Percentiles rank a stretch among this genome's conserved stretches.
Conservation (phyloP, 352 stramenopile genomes). For the Globisporangium iwayamae region DNA sequence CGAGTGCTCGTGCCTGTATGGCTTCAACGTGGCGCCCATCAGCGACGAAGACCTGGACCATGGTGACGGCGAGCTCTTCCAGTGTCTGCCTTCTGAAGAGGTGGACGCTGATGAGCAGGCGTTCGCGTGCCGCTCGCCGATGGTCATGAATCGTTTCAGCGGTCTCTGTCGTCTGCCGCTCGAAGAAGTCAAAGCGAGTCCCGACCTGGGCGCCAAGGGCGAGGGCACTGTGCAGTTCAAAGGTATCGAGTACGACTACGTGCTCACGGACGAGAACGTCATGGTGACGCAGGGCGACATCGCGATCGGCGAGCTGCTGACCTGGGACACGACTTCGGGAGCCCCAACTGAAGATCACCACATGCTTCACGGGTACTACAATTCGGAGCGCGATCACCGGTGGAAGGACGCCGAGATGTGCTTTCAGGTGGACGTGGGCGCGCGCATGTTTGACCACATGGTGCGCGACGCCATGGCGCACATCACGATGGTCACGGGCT, state of each 20-base stretch:
- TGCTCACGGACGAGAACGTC: conserved; percentile 63
- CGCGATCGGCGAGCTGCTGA: conserved; percentile 56
- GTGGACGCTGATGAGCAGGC: conserved; percentile 37
- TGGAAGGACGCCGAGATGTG: conserved; percentile 64
- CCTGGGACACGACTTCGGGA: conserved; percentile 22
- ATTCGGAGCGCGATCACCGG: conserved; percentile 68
- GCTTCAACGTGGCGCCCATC: conserved; percentile 32
- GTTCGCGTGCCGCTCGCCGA: conserved; percentile 34
- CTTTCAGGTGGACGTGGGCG: conserved; percentile 56
- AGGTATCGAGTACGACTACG: conserved; percentile 81
- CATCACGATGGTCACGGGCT: conserved; percentile 59
- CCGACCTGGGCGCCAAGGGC: conserved; percentile 9
- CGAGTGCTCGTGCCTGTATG: conserved; percentile 49
- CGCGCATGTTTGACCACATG: conserved; percentile 30
- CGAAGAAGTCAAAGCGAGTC: conserved; percentile 40
- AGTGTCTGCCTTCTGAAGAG: conserved; percentile 25
- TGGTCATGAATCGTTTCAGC: conserved; percentile 39
- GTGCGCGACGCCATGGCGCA: conserved; percentile 59
- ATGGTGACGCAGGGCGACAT: conserved; percentile 81
- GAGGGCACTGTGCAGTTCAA: conserved; percentile 51
- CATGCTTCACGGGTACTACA: conserved; percentile 77
- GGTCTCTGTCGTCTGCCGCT: conserved; percentile 61
- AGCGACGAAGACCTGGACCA: conserved; percentile 25
- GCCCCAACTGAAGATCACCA: conserved; percentile 14
- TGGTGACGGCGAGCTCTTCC: conserved; percentile 37